Evolutionary conservation across 306 rosid species (phyloP), one percentile per base, ranked within the genome.

Genomic region (Abrus precatorius): DNA sequence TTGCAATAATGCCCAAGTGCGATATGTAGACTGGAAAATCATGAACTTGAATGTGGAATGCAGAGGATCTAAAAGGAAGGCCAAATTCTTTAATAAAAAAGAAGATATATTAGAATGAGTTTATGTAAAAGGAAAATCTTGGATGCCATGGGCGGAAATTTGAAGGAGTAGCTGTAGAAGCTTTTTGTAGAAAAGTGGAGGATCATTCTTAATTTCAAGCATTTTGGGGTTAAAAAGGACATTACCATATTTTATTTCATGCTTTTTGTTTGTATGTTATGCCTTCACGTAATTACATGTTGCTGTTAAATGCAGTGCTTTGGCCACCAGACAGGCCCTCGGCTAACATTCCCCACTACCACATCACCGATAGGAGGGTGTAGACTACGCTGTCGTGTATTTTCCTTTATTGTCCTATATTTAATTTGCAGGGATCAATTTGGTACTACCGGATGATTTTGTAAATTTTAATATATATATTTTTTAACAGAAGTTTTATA

Each of bases 311-410:
- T 85, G 90, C 91, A 92, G 92, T 82, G 95, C 91, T 84, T 50
- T 91, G 80, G 92, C 91, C 69, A 59, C 92, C 69, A 88, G 82
- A 80, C 84, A 88, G 73, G 78, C 84, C 71, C 91, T 92, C 50
- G 8, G 81, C 74, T 70, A 80, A 75, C 75, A 38, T 63, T 73
- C 80, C 53, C 34, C 55, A 12, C 29, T 68, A 44, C 49, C 6
- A n/a, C 36, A 12, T 48, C 50, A 10, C 27, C 55, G 6, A 34
- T 40, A 4, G 62, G 77, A 71, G 76, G 81, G 49, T 28, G 71
- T 76, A 57, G 73, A 62, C 49, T 78, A 63, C 50, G 60, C 32
- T 36, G 49, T 29, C 29, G 30, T 77, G 34, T 65, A 28, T 30
- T 43, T 67, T 41, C 13, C 45, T 10, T 9, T 27, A 44, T 67